A percentile compares a stretch with the other conserved stretches of the same genome.
phyloP scores from a whole-genome alignment of 106 monocot species.

The Gastrodia elata region DNA sequence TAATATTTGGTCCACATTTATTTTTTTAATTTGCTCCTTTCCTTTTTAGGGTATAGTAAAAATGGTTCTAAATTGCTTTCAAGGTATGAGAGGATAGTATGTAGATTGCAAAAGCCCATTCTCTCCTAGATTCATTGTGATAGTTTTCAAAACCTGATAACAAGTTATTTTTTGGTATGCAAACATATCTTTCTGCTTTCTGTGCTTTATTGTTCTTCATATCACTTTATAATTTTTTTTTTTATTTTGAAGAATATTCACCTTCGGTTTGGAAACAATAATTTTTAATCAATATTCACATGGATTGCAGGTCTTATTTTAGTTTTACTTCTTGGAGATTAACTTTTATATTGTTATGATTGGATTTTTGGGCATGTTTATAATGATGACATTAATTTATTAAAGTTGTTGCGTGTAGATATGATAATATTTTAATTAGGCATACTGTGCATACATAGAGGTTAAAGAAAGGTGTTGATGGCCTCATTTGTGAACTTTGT shows the following conservation, averaged over 20 bases:
- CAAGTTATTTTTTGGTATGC: neutral
- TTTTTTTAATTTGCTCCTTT: neutral
- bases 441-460: neutral
- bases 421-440: neutral
- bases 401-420: neutral
- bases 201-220: neutral
- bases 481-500: neutral
- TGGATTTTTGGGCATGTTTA: neutral
- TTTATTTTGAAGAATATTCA: neutral
- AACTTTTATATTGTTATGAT: neutral
- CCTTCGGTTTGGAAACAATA: neutral
- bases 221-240: neutral
- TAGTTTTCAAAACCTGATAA: neutral
- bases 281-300: neutral
- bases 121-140: neutral
- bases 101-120: neutral
- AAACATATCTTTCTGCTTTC: neutral
- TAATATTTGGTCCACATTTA: neutral
- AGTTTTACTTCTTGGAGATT: neutral
- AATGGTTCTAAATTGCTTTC: neutral
- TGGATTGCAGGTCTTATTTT: neutral
- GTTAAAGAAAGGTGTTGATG: neutral
- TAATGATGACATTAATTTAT: neutral
- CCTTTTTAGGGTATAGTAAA: neutral
- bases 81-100: neutral